phyloP scores from a whole-genome alignment of 768 basidiomycete species.

The Lactarius indigo region DNA sequence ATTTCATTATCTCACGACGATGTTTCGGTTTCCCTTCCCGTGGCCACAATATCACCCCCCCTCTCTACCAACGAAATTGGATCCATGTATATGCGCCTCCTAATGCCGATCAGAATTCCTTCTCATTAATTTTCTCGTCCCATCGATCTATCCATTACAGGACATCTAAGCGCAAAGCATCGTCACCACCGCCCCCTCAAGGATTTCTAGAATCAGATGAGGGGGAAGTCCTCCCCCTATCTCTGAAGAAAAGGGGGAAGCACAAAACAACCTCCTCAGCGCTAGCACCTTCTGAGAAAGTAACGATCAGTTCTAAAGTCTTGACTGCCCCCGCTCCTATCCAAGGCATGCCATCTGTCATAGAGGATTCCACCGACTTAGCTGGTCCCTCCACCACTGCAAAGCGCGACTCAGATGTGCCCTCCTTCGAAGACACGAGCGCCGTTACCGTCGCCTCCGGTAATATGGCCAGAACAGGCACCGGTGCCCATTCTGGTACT shows the following conservation, averaged over 20 bases:
- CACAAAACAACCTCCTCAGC: not conserved
- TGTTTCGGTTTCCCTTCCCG: not conserved
- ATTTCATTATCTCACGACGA: not conserved
- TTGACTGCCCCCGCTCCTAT: not conserved
- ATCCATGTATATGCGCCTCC: slow-evolving; percentile 6
- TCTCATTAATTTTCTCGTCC: not conserved
- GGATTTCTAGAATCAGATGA: not conserved
- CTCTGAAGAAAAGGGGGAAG: slow-evolving; percentile 1
- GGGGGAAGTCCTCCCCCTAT: slow-evolving; percentile 8
- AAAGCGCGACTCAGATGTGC: not conserved
- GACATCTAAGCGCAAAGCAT: slow-evolving; percentile 12
- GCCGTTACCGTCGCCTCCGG: slow-evolving; percentile 14
- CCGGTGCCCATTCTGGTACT: not conserved
- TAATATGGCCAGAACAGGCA: not conserved
- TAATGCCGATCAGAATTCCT: not conserved
- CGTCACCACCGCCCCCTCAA: not conserved
- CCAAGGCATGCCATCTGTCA: slow-evolving; percentile 5
- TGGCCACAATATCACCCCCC: not conserved
- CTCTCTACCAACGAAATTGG: not conserved
- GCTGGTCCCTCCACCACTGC: not conserved
- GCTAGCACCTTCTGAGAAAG: not conserved
- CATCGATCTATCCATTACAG: slow-evolving; percentile 7
- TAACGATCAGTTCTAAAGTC: not conserved
- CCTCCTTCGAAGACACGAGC: slow-evolving; percentile 10
- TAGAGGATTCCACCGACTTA: slow-evolving; percentile 17